Percentiles rank a stretch among this genome's conserved stretches.
phyloP scores from a whole-genome alignment of 805 yeast species.

The Teunomyces stri region DNA sequence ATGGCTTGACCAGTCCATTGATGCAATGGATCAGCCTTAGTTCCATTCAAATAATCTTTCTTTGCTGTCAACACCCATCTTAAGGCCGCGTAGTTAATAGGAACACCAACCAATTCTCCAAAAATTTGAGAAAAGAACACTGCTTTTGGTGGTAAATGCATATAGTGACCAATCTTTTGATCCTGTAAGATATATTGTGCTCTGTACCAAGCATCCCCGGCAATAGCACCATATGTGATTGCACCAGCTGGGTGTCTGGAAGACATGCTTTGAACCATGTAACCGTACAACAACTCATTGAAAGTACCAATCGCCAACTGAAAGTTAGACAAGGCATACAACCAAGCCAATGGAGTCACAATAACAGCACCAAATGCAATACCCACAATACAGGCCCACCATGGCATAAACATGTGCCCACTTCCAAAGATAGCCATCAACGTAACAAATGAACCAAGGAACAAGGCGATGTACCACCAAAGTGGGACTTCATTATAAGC shows the following conservation, averaged over 20 bases:
- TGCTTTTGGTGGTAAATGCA: constrained; percentile 49
- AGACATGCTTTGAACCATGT: constrained; percentile 35
- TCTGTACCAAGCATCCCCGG: constrained; percentile 48
- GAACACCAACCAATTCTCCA: constrained; percentile 53
- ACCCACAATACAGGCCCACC: constrained; percentile 46
- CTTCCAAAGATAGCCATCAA: constrained; percentile 32
- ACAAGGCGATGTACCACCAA: constrained; percentile 41
- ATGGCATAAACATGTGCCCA: constrained; percentile 39
- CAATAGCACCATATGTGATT: constrained; percentile 46
- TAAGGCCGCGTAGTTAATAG: constrained; percentile 48
- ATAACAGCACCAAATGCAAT: constrained; percentile 43
- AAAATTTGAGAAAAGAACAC: constrained; percentile 51
- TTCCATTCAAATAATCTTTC: constrained; percentile 34
- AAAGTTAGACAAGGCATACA: constrained; percentile 50
- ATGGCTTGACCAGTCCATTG: constrained; percentile 53
- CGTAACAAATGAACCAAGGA: constrained; percentile 33
- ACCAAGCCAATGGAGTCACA: constrained; percentile 49
- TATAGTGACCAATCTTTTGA: constrained; percentile 53
- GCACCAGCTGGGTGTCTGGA: constrained; percentile 47
- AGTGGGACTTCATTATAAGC: constrained; percentile 41
- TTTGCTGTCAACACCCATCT: constrained; percentile 46
- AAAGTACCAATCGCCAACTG: constrained; percentile 53
- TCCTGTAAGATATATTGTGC: constrained; percentile 39
- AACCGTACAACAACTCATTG: constrained; percentile 49
- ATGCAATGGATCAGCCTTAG: constrained; percentile 41